Evolutionary conservation across 345 rosid genomes (phyloP).

Genomic region (Brassica nigra): DNA sequence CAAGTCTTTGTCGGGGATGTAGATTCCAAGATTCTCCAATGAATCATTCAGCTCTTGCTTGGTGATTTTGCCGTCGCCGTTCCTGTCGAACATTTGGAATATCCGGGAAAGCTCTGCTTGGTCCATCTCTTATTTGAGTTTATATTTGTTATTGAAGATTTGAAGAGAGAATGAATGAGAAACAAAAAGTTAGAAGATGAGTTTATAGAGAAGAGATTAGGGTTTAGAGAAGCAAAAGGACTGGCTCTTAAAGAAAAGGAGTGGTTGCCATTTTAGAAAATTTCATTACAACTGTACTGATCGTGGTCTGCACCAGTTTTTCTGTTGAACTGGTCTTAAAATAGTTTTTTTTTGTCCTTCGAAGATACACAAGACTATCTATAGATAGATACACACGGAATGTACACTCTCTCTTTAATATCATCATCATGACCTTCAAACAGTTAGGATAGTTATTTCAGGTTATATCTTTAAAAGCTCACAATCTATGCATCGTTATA

Average conservation of each 20-base stretch:
- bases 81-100: slow-evolving; percentile 1
- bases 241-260: slow-evolving; percentile 37
- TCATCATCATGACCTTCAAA: slow-evolving; percentile 2
- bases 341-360: slow-evolving; percentile 23
- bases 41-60: background rate
- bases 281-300: slow-evolving; percentile 35
- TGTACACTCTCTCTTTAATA: background rate
- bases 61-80: background rate
- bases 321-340: slow-evolving; percentile 42
- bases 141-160: background rate
- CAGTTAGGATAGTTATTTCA: slow-evolving; percentile 21
- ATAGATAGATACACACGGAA: slow-evolving; percentile 29
- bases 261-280: slow-evolving; percentile 42
- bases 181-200: slow-evolving; percentile 13
- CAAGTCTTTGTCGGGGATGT: background rate
- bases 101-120: slow-evolving; percentile 20
- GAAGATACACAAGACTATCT: slow-evolving; percentile 17
- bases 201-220: slow-evolving; percentile 32
- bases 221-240: slow-evolving; percentile 15
- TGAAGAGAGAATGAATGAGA: slow-evolving; percentile 19
- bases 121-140: slow-evolving; percentile 45
- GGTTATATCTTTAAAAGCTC: background rate
- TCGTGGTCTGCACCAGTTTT: slow-evolving; percentile 40
- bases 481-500: too few relatives aligned
- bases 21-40: background rate